Percentiles rank a stretch among this genome's conserved stretches.
Conservation (phyloP, 106 monocot species). For the Allium fistulosum region DNA sequence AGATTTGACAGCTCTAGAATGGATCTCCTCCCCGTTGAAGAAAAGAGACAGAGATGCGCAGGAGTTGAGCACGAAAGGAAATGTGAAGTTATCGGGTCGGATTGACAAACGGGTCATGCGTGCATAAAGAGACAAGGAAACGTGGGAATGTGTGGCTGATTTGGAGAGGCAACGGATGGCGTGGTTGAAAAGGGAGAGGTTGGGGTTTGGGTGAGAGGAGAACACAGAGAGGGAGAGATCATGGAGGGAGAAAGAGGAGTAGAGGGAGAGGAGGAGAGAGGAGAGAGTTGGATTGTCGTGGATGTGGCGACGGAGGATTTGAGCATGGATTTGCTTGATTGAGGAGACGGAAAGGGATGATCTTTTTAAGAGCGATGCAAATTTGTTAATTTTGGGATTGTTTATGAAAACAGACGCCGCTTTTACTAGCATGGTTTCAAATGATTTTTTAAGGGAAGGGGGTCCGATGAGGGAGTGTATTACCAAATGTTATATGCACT, state of each 20-base stretch:
- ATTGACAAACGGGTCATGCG: constrained; percentile 18
- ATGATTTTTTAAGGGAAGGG: too few species aligned
- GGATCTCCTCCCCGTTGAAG: constrained; percentile 22
- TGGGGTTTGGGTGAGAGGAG: too few species aligned
- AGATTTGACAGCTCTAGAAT: constrained; percentile 15
- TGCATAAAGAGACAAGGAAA: constrained; percentile 24
- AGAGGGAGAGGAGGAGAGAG: constrained; percentile 10
- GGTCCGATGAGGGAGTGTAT: too few species aligned
- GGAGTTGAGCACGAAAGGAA: constrained; percentile 44
- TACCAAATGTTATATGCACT: too few species aligned
- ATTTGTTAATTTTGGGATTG: background rate
- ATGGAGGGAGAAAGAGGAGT: background rate
- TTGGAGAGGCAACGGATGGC: constrained; percentile 12
- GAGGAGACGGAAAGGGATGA: background rate
- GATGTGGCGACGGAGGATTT: constrained; percentile 25
- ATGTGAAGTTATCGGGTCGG: constrained; percentile 31
- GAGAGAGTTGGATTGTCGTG: constrained; percentile 5
- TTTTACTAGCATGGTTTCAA: too few species aligned
- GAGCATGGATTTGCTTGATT: constrained; percentile 20
- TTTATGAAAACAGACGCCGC: too few species aligned
- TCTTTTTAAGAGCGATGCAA: background rate
- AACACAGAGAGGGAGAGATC: too few species aligned
- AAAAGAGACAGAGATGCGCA: constrained; percentile 13
- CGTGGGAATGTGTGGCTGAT: constrained; percentile 1
- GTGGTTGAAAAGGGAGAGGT: constrained; percentile 9